A percentile compares a stretch with the other conserved stretches of the same genome.
Conservation (phyloP, 768 basidiomycete species). For the Cyclocybe aegerita region DNA sequence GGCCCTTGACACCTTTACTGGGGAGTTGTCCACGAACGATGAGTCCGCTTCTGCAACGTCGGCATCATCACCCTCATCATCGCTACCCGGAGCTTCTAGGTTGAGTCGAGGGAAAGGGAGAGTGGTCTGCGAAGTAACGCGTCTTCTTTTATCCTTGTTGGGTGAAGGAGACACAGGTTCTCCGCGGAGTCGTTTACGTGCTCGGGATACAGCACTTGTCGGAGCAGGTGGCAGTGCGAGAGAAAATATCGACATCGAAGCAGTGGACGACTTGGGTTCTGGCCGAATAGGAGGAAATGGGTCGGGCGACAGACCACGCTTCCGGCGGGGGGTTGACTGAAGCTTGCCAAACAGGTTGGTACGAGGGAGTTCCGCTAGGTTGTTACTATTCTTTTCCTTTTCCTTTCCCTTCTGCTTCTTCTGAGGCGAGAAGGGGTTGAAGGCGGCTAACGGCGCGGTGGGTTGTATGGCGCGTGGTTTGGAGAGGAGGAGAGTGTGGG, state of each 20-base stretch:
- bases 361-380: conserved; percentile 16
- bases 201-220: conserved; percentile 55
- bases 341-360: conserved; percentile 36
- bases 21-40: conserved; percentile 70
- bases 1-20: conserved; percentile 57
- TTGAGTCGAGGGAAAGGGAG: conserved; percentile 35
- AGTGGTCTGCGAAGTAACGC: conserved; percentile 41
- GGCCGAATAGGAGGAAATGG: conserved; percentile 34
- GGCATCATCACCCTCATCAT: conserved; percentile 26
- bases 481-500: conserved; percentile 39
- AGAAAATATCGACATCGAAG: conserved; percentile 7
- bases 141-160: conserved; percentile 71
- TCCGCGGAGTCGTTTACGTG: conserved; percentile 78
- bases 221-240: conserved; percentile 20
- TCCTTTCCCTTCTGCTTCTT: conserved; percentile 57
- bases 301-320: conserved; percentile 35
- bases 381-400: conserved; percentile 15
- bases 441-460: conserved; percentile 52
- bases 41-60: conserved; percentile 25
- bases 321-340: conserved; percentile 42
- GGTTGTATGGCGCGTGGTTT: conserved; percentile 52
- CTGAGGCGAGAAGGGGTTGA: conserved; percentile 79
- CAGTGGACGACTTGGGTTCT: conserved; percentile 23
- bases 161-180: conserved; percentile 85
- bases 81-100: conserved; percentile 12